These are phyloP conservation scores for Boletus huronensis DNA, from an alignment of 768 basidiomycete genomes.

Conservation along the genomic window DNA sequence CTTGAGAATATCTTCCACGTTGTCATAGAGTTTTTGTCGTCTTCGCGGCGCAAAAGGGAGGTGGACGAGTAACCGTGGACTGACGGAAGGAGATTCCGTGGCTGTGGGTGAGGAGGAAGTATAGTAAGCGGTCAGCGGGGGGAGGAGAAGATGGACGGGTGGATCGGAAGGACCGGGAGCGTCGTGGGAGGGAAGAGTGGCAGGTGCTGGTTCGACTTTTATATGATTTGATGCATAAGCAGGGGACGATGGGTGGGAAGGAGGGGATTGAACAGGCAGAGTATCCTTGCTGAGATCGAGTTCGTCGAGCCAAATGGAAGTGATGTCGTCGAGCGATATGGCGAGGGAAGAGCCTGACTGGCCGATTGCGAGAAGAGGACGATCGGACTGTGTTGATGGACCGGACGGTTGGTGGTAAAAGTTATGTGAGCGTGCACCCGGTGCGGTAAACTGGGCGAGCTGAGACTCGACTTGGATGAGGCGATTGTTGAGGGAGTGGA, in stretches of 20 bases:
- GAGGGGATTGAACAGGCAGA: constrained; percentile 17
- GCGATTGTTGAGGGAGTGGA: constrained; percentile 81
- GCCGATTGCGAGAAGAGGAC: constrained; percentile 38
- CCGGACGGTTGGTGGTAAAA: constrained; percentile 13
- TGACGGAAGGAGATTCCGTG: constrained; percentile 33
- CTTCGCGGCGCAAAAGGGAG: constrained; percentile 38
- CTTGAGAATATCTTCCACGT: constrained; percentile 41
- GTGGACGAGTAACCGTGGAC: constrained; percentile 35
- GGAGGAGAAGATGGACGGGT: constrained; percentile 22
- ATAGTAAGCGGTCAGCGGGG: constrained; percentile 19
- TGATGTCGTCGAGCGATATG: constrained; percentile 54
- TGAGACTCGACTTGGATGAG: constrained; percentile 66
- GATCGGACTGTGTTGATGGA: constrained; percentile 16
- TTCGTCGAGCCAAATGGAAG: constrained; percentile 58
- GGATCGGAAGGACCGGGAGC: constrained; percentile 14
- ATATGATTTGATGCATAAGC: constrained; percentile 20
- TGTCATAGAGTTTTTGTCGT: constrained; percentile 37
- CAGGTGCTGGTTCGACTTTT: constrained; percentile 35
- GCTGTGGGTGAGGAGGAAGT: constrained; percentile 22
- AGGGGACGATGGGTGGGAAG: constrained; percentile 14
- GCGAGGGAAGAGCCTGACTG: constrained; percentile 46
- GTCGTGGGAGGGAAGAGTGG: constrained; percentile 25
- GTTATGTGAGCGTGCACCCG: constrained; percentile 25
- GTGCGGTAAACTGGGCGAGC: constrained; percentile 45
- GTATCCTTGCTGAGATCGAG: constrained; percentile 38